Evolutionary conservation across 2,329 filamentous ascomycete genomes (phyloP).

Genomic region (Cyphellophora attinorum): DNA sequence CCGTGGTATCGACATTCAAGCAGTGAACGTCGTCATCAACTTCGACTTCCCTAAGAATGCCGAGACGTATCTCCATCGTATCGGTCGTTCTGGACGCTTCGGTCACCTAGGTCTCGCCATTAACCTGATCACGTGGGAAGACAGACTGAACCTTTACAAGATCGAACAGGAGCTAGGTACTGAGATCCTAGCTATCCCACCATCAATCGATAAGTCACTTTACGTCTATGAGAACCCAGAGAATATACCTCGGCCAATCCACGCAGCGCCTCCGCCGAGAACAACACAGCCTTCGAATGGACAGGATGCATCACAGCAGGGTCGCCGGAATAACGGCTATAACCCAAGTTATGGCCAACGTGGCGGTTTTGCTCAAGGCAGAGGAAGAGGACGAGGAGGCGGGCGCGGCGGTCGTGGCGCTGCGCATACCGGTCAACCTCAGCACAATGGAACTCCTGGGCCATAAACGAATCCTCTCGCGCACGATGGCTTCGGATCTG

Average conservation of each 20-base stretch:
- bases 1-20: conserved; percentile 98
- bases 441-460: conserved; percentile 5
- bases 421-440: conserved; percentile 4
- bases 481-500: too few species aligned
- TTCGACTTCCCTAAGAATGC: conserved; percentile 99
- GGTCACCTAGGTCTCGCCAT: conserved; percentile 96
- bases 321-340: conserved; percentile 12
- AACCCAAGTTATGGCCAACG: conserved; percentile 21
- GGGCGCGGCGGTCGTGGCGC: conserved; percentile 25
- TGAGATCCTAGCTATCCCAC: conserved; percentile 93
- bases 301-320: conserved; percentile 9
- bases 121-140: conserved; percentile 99
- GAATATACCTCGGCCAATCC: conserved; percentile 70
- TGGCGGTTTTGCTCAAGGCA: conserved; percentile 26
- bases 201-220: conserved; percentile 89
- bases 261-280: conserved; percentile 5
- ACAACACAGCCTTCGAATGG: conserved; percentile 7
- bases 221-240: conserved; percentile 98
- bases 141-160: conserved; percentile 96
- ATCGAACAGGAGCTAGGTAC: conserved; percentile 96
- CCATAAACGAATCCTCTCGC: neutral
- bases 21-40: conserved; percentile 99
- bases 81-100: conserved; percentile 93
- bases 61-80: conserved; percentile 96
- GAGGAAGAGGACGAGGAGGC: conserved; percentile 34